These are phyloP conservation scores for Amanita polypyramis DNA, from an alignment of 768 basidiomycete genomes.

Conservation along the genomic window DNA sequence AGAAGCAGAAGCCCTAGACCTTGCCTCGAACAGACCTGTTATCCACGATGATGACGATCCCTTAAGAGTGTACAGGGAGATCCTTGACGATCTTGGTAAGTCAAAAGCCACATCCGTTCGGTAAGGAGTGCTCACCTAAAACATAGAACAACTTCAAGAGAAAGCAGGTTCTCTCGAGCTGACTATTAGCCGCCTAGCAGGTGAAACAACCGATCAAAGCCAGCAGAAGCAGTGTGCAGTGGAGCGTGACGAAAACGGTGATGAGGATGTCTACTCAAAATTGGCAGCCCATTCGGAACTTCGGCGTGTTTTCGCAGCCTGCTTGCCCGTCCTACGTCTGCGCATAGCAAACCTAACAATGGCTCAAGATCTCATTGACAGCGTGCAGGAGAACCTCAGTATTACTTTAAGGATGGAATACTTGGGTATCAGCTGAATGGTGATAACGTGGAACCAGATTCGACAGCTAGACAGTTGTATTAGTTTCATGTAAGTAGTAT, in stretches of 20 bases:
- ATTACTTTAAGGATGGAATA: slow-evolving; percentile 38
- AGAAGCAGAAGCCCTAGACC: slow-evolving; percentile 32
- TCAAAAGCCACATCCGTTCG: background rate
- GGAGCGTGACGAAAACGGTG: background rate
- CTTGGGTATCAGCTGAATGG: slow-evolving; percentile 21
- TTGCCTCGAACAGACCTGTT: slow-evolving; percentile 21
- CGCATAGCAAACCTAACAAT: slow-evolving; percentile 35
- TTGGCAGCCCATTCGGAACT: slow-evolving; percentile 29
- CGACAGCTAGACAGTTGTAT: background rate
- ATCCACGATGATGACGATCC: slow-evolving; percentile 28
- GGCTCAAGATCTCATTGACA: slow-evolving; percentile 39
- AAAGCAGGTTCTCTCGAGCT: slow-evolving; percentile 16
- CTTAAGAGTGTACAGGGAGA: slow-evolving; percentile 28
- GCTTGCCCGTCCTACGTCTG: slow-evolving; percentile 36
- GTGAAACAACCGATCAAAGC: background rate
- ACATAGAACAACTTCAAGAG: slow-evolving; percentile 15
- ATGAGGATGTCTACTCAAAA: slow-evolving; percentile 8
- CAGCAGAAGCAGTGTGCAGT: background rate
- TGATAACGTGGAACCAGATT: background rate
- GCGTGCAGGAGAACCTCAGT: slow-evolving; percentile 38
- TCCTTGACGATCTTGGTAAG: slow-evolving; percentile 33
- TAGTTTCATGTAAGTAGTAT: background rate
- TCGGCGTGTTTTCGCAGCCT: slow-evolving; percentile 30
- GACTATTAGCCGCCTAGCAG: slow-evolving; percentile 16
- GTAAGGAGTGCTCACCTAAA: background rate